phyloP scores from a whole-genome alignment of 331 rosid species.

The Rhamnella rubrinervis region DNA sequence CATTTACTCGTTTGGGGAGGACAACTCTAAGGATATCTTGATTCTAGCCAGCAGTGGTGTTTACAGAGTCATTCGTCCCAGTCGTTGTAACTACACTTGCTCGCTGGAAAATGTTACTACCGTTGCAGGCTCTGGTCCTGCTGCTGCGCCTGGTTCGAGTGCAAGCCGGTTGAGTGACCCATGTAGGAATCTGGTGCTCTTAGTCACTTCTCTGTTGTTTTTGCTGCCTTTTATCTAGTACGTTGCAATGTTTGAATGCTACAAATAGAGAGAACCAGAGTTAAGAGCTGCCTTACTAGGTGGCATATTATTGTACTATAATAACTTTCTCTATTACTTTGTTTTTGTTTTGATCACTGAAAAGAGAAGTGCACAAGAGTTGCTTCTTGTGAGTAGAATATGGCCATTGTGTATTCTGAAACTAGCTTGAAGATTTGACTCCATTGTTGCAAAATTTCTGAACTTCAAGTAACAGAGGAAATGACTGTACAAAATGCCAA shows the following conservation, averaged over 20 bases:
- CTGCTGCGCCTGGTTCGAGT: slow-evolving; percentile 41
- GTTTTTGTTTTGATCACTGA: not conserved
- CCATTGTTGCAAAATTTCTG: no score
- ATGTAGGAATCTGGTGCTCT: slow-evolving; percentile 30
- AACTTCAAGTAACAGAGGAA: no score
- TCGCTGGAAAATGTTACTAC: slow-evolving; percentile 60
- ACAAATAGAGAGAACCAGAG: not conserved
- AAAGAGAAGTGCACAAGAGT: no score
- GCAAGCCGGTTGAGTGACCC: slow-evolving; percentile 43
- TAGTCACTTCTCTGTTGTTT: slow-evolving; percentile 45
- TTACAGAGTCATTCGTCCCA: slow-evolving; percentile 72
- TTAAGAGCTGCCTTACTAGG: not conserved
- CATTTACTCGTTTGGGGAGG: slow-evolving; percentile 78
- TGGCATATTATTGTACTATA: slow-evolving; percentile 7
- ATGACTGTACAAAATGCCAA: no score
- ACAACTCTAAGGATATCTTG: slow-evolving; percentile 63
- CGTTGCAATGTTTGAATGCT: slow-evolving; percentile 3
- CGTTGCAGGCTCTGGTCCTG: slow-evolving; percentile 31
- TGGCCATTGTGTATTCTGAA: no score
- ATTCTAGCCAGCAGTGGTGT: slow-evolving; percentile 76
- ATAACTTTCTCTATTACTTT: not conserved
- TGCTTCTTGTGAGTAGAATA: no score
- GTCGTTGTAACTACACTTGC: slow-evolving; percentile 81
- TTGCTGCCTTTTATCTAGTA: slow-evolving; percentile 36
- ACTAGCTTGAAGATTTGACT: no score